Conservation (phyloP, 495 filamentous ascomycete species). For the Neurospora sp. region DNA sequence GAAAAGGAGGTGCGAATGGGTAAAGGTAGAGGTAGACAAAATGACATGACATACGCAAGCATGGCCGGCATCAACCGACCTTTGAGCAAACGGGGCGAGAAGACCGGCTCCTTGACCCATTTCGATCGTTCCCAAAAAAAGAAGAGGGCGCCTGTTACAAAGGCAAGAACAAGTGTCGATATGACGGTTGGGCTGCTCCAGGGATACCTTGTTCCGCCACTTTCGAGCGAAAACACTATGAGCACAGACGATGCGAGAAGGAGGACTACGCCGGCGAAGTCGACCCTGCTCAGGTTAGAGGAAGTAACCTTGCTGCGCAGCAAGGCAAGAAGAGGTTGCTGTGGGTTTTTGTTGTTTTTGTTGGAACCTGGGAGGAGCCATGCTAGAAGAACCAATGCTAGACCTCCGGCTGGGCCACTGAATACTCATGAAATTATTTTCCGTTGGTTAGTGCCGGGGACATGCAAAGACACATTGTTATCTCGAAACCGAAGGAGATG, state of each 20-base stretch:
- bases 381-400: constrained; percentile 15
- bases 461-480: not conserved
- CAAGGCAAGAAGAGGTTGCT: not conserved
- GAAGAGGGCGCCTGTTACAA: constrained; percentile 15
- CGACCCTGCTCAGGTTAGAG: constrained; percentile 8
- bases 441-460: not conserved
- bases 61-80: constrained; percentile 17
- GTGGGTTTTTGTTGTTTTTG: not conserved
- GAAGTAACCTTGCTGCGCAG: not conserved
- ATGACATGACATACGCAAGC: not conserved
- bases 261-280: constrained; percentile 15
- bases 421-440: not conserved
- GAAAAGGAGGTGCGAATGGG: not conserved
- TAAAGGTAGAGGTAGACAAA: not conserved
- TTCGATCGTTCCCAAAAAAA: constrained; percentile 18
- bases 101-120: constrained; percentile 18
- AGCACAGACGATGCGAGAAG: constrained; percentile 15
- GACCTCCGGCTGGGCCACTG: constrained; percentile 21
- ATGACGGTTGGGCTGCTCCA: constrained; percentile 16
- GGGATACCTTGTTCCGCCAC: constrained; percentile 12
- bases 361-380: not conserved
- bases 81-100: constrained; percentile 17
- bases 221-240: constrained; percentile 24
- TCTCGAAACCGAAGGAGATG: not conserved
- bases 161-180: constrained; percentile 12